Conservation (phyloP, 2,329 filamentous ascomycete genomes). For the Penicillium sp. region DNA sequence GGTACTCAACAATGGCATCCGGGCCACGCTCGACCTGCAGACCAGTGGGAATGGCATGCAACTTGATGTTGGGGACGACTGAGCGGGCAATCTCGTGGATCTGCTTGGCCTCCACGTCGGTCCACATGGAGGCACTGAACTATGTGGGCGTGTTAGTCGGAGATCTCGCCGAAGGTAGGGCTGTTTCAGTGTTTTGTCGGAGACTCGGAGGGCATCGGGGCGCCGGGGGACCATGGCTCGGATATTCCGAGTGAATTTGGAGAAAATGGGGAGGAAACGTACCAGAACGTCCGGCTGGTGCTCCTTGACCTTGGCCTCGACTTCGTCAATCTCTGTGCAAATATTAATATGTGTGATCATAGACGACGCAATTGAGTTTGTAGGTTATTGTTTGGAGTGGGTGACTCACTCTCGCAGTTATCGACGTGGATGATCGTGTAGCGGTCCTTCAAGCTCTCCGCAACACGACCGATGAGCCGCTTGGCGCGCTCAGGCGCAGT, state of each 20-base stretch:
- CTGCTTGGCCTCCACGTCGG: slow-evolving; percentile 40
- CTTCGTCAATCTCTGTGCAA: slow-evolving; percentile 53
- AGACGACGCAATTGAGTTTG: not conserved
- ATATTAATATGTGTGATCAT: slow-evolving; percentile 2
- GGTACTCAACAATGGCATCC: slow-evolving; percentile 46
- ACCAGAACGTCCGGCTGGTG: slow-evolving; percentile 59
- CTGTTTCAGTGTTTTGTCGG: not conserved
- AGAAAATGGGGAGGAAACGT: slow-evolving; percentile 23
- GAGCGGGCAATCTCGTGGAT: slow-evolving; percentile 42
- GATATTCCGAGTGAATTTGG: slow-evolving; percentile 5
- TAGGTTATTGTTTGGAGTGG: not conserved
- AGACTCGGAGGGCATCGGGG: not conserved
- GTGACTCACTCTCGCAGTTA: slow-evolving; percentile 60
- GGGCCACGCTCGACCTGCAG: slow-evolving; percentile 46
- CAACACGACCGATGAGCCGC: slow-evolving; percentile 61
- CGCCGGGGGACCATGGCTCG: not conserved
- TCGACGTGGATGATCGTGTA: slow-evolving; percentile 65
- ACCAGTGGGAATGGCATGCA: slow-evolving; percentile 45
- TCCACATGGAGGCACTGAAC: slow-evolving; percentile 66
- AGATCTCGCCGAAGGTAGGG: not conserved
- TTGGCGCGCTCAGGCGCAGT: slow-evolving; percentile 67
- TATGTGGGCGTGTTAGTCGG: slow-evolving; percentile 30
- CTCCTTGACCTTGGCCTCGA: slow-evolving; percentile 55
- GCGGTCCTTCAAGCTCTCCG: slow-evolving; percentile 61
- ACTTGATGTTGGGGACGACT: slow-evolving; percentile 43